Percentiles rank a stretch among this genome's conserved stretches.
These are phyloP conservation scores for Boletus tylopilopsis DNA, from an alignment of 768 basidiomycete genomes.

Conservation along the genomic window DNA sequence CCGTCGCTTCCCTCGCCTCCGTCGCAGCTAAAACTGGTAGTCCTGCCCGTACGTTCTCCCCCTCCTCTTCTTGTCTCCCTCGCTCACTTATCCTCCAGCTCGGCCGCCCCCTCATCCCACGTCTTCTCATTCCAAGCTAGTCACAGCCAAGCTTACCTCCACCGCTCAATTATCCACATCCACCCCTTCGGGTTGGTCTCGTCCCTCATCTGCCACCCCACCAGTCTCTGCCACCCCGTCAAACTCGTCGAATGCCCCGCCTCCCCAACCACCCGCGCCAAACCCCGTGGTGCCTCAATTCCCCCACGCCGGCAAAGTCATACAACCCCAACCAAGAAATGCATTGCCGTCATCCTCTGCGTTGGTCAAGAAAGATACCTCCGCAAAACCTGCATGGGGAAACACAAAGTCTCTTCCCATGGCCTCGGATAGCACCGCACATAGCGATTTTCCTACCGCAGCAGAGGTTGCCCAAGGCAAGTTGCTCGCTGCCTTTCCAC, in stretches of 20 bases:
- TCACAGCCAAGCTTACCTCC: conserved; percentile 84
- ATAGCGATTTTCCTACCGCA: conserved; percentile 90
- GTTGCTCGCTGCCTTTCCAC: conserved; percentile 21
- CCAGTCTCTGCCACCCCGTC: conserved; percentile 51
- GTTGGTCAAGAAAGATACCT: conserved; percentile 31
- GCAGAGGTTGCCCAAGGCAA: conserved; percentile 89
- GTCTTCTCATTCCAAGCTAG: conserved; percentile 70
- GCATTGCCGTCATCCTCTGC: conserved; percentile 31
- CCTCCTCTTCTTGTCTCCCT: background rate
- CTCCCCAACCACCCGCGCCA: conserved; percentile 44
- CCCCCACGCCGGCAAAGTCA: conserved; percentile 59
- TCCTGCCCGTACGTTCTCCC: conserved; percentile 46
- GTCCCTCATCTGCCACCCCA: conserved; percentile 70
- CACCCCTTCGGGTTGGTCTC: conserved; percentile 71
- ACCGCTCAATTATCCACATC: conserved; percentile 53
- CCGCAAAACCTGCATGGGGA: conserved; percentile 68
- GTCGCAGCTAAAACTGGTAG: conserved; percentile 46
- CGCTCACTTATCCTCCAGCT: conserved; percentile 35
- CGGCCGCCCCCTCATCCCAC: conserved; percentile 56
- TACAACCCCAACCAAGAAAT: conserved; percentile 57
- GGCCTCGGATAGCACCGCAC: conserved; percentile 39
- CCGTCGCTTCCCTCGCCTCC: conserved; percentile 39
- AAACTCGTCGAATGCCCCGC: conserved; percentile 39
- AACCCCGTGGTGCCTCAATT: conserved; percentile 44
- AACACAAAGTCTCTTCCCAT: conserved; percentile 42